Evolutionary conservation across 352 stramenopile genomes (phyloP).

Genomic region (Pythium biforme): DNA sequence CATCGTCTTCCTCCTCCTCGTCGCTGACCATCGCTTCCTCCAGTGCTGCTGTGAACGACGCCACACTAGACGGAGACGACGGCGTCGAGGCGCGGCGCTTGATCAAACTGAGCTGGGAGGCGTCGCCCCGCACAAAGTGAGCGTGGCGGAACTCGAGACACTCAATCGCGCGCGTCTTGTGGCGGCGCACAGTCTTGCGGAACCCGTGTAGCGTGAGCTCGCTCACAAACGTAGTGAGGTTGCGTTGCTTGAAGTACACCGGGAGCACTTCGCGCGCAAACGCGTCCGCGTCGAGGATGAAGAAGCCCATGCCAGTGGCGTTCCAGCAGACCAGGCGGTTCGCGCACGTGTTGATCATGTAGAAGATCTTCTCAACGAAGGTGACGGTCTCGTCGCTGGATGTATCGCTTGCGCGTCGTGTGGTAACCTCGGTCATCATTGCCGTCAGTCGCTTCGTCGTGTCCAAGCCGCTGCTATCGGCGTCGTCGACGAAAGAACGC

Average conservation of each 20-base stretch:
- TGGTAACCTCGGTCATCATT: neutral
- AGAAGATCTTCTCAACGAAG: constrained; percentile 22
- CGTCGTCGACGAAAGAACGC: too few species aligned
- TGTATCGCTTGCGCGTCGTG: neutral
- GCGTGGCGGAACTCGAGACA: constrained; percentile 48
- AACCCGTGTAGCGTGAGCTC: constrained; percentile 71
- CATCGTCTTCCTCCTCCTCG: neutral
- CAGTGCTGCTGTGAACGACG: neutral
- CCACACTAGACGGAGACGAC: neutral
- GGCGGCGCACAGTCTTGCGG: constrained; percentile 22
- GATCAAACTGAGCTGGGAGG: constrained; percentile 27
- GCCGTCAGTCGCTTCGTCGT: neutral
- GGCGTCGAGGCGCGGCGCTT: neutral
- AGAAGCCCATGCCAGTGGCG: constrained; percentile 21
- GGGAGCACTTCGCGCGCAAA: constrained; percentile 36
- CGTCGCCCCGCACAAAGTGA: constrained; percentile 34
- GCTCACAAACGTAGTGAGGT: constrained; percentile 45
- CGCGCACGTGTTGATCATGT: constrained; percentile 23
- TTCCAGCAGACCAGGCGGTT: constrained; percentile 21
- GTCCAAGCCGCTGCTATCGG: neutral
- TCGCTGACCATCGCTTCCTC: constrained; percentile 5
- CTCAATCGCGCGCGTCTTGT: constrained; percentile 17
- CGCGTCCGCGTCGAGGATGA: constrained; percentile 21
- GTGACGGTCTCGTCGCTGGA: constrained; percentile 7
- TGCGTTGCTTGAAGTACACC: constrained; percentile 53